Conservation (phyloP, 192 early-diverging fungal genomes). For the Jimgerdemannia lactiflua region DNA sequence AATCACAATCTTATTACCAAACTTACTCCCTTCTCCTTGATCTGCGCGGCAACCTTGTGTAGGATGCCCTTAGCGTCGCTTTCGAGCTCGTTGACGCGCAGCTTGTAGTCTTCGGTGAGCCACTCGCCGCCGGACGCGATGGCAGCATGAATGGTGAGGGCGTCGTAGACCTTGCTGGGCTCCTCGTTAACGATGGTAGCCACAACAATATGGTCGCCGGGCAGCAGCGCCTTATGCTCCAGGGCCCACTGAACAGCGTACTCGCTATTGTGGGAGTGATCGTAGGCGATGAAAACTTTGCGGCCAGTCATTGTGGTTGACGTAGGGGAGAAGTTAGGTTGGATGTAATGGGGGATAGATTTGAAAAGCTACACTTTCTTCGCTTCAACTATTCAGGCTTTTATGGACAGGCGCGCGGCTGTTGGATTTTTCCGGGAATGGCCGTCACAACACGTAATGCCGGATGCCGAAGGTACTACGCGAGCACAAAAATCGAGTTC, state of each 20-base stretch:
- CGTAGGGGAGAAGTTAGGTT: too few relatives aligned
- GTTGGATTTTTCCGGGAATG: too few relatives aligned
- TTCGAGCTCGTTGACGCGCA: background rate
- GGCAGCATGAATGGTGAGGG: background rate
- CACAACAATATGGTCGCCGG: background rate
- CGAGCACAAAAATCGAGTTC: too few relatives aligned
- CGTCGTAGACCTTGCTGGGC: background rate
- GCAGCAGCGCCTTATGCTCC: background rate
- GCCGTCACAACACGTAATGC: too few relatives aligned
- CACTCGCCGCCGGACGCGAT: background rate
- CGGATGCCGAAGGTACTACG: too few relatives aligned
- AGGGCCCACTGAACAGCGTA: background rate
- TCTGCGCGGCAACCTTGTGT: background rate
- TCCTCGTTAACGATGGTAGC: background rate
- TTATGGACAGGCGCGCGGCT: too few relatives aligned
- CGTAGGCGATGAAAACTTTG: constrained; percentile 5
- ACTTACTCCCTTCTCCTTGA: background rate
- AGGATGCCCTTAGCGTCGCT: background rate
- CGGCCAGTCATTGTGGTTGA: background rate
- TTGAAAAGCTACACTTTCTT: too few relatives aligned
- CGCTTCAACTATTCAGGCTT: too few relatives aligned
- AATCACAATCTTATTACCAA: background rate
- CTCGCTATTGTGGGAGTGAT: background rate
- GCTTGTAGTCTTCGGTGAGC: background rate
- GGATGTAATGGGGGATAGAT: too few relatives aligned